Evolutionary conservation across 2,329 filamentous ascomycete genomes (phyloP).

Genomic region (Aureobasidium sp.): DNA sequence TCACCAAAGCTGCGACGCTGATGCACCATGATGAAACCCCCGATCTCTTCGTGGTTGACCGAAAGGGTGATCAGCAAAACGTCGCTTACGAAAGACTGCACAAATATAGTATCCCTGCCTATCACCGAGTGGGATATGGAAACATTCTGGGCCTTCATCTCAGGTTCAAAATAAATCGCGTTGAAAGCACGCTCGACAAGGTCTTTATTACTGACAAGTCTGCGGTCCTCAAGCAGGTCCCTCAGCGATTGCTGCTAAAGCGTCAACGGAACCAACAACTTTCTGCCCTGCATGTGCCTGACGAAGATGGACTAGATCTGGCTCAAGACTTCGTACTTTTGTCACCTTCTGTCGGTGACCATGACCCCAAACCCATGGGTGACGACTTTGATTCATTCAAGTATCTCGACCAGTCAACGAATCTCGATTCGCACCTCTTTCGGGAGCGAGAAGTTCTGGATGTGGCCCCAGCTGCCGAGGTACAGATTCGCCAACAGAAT

Average conservation of each 20-base stretch:
- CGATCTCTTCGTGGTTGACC: slow-evolving; percentile 55
- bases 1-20: background rate
- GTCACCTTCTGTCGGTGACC: slow-evolving; percentile 1
- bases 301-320: slow-evolving; percentile 1
- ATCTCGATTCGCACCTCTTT: background rate
- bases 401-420: background rate
- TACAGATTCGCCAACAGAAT: slow-evolving; percentile 41
- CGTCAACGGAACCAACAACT: slow-evolving; percentile 40
- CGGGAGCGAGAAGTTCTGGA: background rate
- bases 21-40: background rate
- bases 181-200: slow-evolving; percentile 45
- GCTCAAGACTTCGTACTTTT: background rate
- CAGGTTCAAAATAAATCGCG: slow-evolving; percentile 57
- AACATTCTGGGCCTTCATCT: slow-evolving; percentile 57
- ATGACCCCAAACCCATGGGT: background rate
- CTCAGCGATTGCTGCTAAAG: slow-evolving; percentile 27
- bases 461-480: slow-evolving; percentile 15
- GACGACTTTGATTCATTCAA: background rate
- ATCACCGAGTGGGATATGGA: slow-evolving; percentile 60
- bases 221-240: slow-evolving; percentile 20
- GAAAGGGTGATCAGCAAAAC: slow-evolving; percentile 67
- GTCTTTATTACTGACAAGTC: slow-evolving; percentile 1
- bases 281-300: slow-evolving; percentile 11
- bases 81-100: slow-evolving; percentile 65
- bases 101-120: slow-evolving; percentile 60